Evolutionary conservation across 768 basidiomycete species (phyloP).

Genomic region (Boletus tomentosulus): DNA sequence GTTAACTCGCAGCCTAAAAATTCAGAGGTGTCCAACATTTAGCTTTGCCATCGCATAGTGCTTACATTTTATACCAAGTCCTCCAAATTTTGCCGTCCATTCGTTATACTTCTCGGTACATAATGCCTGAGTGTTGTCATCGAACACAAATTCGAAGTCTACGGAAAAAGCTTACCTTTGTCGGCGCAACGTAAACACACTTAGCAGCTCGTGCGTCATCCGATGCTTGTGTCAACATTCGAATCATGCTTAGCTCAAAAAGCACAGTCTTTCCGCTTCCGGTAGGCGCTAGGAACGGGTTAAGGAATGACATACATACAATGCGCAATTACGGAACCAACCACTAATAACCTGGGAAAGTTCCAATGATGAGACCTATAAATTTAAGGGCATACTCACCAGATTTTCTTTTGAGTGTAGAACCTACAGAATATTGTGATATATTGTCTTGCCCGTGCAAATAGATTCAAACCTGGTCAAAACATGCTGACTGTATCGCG

Average conservation of each 20-base stretch:
- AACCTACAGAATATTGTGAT: conserved; percentile 40
- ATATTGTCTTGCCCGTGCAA: not conserved
- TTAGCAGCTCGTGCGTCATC: conserved; percentile 40
- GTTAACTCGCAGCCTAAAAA: conserved; percentile 80
- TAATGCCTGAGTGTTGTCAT: conserved; percentile 53
- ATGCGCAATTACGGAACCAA: conserved; percentile 26
- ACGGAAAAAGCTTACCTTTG: conserved; percentile 52
- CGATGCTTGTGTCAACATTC: conserved; percentile 50
- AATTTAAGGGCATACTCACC: conserved; percentile 34
- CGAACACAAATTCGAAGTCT: not conserved
- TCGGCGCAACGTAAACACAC: conserved; percentile 91
- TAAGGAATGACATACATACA: conserved; percentile 1
- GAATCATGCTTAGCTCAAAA: conserved; percentile 88
- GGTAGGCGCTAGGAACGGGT: conserved; percentile 67
- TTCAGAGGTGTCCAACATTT: not conserved
- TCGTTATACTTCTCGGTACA: conserved; percentile 82
- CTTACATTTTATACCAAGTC: conserved; percentile 73
- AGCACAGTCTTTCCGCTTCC: conserved; percentile 95
- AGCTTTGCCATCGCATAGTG: not conserved
- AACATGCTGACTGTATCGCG: conserved; percentile 82
- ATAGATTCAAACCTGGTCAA: conserved; percentile 51
- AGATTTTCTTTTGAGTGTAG: conserved; percentile 58
- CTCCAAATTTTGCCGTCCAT: conserved; percentile 78
- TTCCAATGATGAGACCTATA: conserved; percentile 8
- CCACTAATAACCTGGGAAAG: conserved; percentile 64